Evolutionary conservation across 805 yeast genomes (phyloP), one percentile per base, ranked within the genome.

Genomic region (Myxozyma monticola): DNA sequence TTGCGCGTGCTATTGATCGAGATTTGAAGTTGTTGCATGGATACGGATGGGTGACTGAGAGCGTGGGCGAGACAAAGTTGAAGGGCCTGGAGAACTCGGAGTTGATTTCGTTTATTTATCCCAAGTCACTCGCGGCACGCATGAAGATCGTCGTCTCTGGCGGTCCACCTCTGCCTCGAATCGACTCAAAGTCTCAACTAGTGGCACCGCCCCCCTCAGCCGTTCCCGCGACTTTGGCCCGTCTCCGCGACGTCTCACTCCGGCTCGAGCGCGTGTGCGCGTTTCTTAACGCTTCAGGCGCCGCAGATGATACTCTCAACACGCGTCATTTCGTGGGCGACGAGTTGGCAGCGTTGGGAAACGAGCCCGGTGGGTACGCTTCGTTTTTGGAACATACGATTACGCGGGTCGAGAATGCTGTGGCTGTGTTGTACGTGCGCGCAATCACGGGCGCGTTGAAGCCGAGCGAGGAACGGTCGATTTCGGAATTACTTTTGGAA

Each of bases 1-100:
- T 74, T 0, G 85, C 83, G 0, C 80, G 76, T 40, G 73, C 80
- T 14, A 71, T 88, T 37, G 88, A 82, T 46, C 75, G 71, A 44
- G 95, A 89, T 66, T 72, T 86, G 59, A 70, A 70, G 2, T 76
- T 82, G 59, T 68, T 91, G 38, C 80, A 80, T 34, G 82, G 78
- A 43, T 76, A 82, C 45, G 96, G 95, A 0, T 84, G 84, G 76
- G 75, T 70, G 12, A 76, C 81, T 51, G 77, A 77, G 54, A 81
- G 79, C 39, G 69, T 87, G 44, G 99, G 99, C 21, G 96, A 89
- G 63, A 83, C 80, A 64, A 89, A 90, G 66, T 75, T 93, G 63
- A 93, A 93, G 67, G 99, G 99, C 17, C 76, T 93, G 15, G 99
- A 93, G 76, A 83, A 89, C 30, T 96, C 96, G 1, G 99, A 93